Evolutionary conservation across 2,329 filamentous ascomycete genomes (phyloP).

Genomic region (Phaeomoniella chlamydospora): DNA sequence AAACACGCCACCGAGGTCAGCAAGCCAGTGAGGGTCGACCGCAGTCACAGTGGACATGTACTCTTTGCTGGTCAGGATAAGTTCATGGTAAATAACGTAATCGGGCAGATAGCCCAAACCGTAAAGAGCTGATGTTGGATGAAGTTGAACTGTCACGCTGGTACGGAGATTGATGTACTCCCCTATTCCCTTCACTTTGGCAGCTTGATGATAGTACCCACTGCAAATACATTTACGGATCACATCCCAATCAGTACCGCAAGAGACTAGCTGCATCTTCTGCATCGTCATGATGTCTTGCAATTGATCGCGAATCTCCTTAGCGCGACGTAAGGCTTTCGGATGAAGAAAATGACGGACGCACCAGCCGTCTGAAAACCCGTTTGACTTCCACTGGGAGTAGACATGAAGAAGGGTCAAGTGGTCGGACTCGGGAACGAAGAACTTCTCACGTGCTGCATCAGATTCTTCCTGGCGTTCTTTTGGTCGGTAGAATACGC

Average conservation of each 20-base stretch:
- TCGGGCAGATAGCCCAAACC: slow-evolving; percentile 87
- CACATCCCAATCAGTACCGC: slow-evolving; percentile 92
- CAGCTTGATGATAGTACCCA: slow-evolving; percentile 95
- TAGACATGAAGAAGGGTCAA: slow-evolving; percentile 92
- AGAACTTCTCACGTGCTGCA: slow-evolving; percentile 91
- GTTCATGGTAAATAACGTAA: slow-evolving; percentile 94
- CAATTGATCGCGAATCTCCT: slow-evolving; percentile 88
- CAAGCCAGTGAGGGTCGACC: slow-evolving; percentile 94
- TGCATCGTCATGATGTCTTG: slow-evolving; percentile 88
- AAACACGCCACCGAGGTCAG: slow-evolving; percentile 90
- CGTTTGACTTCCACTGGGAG: slow-evolving; percentile 85
- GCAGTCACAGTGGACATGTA: slow-evolving; percentile 97
- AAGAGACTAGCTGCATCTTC: slow-evolving; percentile 75
- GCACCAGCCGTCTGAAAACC: slow-evolving; percentile 83
- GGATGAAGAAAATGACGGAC: slow-evolving; percentile 83
- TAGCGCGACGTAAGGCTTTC: slow-evolving; percentile 82
- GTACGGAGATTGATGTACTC: slow-evolving; percentile 96
- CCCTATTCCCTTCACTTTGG: slow-evolving; percentile 87
- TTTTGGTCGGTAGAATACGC: slow-evolving; percentile 92
- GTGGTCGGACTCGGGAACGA: slow-evolving; percentile 94
- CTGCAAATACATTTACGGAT: slow-evolving; percentile 94
- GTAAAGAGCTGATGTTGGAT: slow-evolving; percentile 86
- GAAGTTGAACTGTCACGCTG: slow-evolving; percentile 82
- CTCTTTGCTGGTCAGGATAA: slow-evolving; percentile 84
- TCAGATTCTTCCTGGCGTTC: slow-evolving; percentile 95